A percentile compares a stretch with the other conserved stretches of the same genome.
Conservation (phyloP, 139 green algal species). For the Coelastrella sp. region DNA sequence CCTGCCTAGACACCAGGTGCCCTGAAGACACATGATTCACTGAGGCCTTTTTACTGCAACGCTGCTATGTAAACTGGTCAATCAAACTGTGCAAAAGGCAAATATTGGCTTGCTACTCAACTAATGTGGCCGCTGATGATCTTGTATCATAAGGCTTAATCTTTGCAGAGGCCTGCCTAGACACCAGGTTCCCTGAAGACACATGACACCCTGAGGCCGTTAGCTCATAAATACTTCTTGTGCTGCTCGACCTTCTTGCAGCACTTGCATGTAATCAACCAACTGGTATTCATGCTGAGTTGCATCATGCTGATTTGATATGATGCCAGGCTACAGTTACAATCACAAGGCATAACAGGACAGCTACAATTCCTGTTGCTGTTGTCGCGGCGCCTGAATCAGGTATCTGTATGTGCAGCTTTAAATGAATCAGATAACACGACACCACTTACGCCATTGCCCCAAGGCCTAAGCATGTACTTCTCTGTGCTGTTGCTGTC, state of each 20-base stretch:
- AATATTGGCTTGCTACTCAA: not conserved
- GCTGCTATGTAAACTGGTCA: too few species aligned
- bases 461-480: too few species aligned
- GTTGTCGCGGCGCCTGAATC: too few species aligned
- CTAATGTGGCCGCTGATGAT: not conserved
- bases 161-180: constrained; percentile 1
- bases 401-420: too few species aligned
- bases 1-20: not conserved
- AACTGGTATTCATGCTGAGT: not conserved
- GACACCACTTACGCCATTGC: too few species aligned
- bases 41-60: not conserved
- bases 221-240: too few species aligned
- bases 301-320: too few species aligned
- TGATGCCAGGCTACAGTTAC: too few species aligned
- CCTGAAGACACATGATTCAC: not conserved
- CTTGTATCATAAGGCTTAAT: not conserved
- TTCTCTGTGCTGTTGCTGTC: not conserved
- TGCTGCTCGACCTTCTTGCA: too few species aligned
- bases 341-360: not conserved
- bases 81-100: not conserved
- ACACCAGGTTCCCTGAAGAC: not conserved
- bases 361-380: not conserved
- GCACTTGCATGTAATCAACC: not conserved
- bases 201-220: not conserved
- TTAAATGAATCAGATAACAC: too few species aligned